Base-by-base conservation (phyloP, 2,329 filamentous ascomycete species). In the Penicillium verrucosum region DNA sequence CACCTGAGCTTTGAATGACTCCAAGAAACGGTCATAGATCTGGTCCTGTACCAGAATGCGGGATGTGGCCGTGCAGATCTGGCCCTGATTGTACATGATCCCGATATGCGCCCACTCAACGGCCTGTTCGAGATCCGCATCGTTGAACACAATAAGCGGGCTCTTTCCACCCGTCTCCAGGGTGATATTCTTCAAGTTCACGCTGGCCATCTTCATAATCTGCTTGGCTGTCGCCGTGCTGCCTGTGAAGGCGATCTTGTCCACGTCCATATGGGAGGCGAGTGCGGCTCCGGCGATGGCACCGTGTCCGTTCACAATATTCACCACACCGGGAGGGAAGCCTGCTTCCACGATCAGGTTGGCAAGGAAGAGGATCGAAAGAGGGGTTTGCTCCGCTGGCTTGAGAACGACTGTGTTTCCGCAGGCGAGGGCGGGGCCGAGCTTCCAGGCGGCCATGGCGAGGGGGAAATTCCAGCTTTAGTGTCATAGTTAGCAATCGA, bases 101-200 rank as follows among this genome's bases (percentile, higher is more conserved):
- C 78, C 78, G 12, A 74, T 68, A 59, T 89, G 85, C 16, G 81
- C 78, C 85, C 88, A 90, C 62, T 88, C 85, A 12, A 89, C 86
- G 4, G 86, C 85, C 69, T 88, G 83, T 5, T 87, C 84, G 25
- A 89, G 66, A 58, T 89, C 84, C 5, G 85, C 85, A 64, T 89
- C 86, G 7, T 82, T 78, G 58, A 89, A 88, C 5, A 89, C 81
- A 10, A 89, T 65, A 2, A 87, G 74, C 0, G 86, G 85, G 4
- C 81, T 85, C 72, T 89, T 89, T 54, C 86, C 86, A 37, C 86
- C 86, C 83, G 70, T 73, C 56, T 73, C 70, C 1, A 73, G 59
- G 5, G 70, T 73, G 50, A 73, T 70, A 37, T 73, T 73, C 61
- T 73, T 73, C 63, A 73, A 51, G 27, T 70, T 73, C 14, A 60